These are phyloP conservation scores for Cystofilobasidium capitatum DNA, from an alignment of 768 basidiomycete genomes.

Conservation along the genomic window DNA sequence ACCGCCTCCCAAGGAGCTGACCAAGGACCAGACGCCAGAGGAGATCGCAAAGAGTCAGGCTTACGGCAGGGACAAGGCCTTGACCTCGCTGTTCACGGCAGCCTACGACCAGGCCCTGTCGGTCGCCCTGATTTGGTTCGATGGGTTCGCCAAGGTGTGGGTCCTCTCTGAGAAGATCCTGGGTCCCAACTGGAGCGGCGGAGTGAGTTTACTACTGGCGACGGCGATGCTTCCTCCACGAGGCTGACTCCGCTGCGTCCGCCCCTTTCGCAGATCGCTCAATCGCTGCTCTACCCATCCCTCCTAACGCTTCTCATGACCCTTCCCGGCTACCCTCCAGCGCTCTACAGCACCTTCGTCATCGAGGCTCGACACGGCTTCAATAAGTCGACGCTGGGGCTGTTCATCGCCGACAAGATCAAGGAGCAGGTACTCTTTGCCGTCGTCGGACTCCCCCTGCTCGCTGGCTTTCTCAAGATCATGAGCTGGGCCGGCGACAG, in stretches of 20 bases:
- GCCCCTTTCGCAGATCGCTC: conserved; percentile 52
- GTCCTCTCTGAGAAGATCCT: conserved; percentile 8
- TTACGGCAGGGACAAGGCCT: conserved; percentile 85
- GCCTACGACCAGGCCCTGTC: conserved; percentile 65
- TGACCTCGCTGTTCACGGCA: conserved; percentile 63
- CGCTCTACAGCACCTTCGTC: conserved; percentile 79
- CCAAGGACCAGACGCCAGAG: conserved; percentile 55
- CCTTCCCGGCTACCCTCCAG: conserved; percentile 62
- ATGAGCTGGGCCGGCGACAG: conserved; percentile 88
- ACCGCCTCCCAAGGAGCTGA: conserved; percentile 62
- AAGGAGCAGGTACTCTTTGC: conserved; percentile 68
- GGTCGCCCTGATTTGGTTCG: conserved; percentile 59
- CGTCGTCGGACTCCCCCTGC: conserved; percentile 70
- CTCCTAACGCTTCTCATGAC: conserved; percentile 54
- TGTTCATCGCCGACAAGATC: conserved; percentile 69
- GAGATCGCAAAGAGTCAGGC: conserved; percentile 80
- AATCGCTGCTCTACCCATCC: conserved; percentile 68
- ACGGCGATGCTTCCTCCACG: background rate
- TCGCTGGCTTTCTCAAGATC: conserved; percentile 75
- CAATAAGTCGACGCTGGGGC: conserved; percentile 75
- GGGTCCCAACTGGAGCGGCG: conserved; percentile 7
- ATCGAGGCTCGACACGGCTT: conserved; percentile 92
- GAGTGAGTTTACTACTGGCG: conserved; percentile 11
- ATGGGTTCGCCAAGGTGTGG: conserved; percentile 44
- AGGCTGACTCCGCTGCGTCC: background rate